Evolutionary conservation across 2,329 filamentous ascomycete genomes (phyloP), one percentile per base, ranked within the genome.

Genomic region (Dothistroma pini): DNA sequence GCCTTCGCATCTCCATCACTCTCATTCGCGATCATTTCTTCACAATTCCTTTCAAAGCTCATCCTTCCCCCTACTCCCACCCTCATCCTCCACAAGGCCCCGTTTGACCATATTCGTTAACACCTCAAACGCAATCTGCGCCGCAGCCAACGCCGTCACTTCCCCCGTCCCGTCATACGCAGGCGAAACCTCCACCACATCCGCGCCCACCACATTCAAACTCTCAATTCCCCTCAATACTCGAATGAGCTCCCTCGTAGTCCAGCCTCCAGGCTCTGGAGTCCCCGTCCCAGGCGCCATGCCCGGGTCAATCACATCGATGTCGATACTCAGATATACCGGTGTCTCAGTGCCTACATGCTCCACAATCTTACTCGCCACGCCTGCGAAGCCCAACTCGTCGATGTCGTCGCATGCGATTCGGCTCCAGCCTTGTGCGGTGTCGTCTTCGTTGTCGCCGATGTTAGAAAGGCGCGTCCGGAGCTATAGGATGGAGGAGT

Each of bases 371-470:
- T 79, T 78, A 21, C 85, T 78, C 16, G 93, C 83, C 62, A 96
- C 82, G 2, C 89, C 91, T 63, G 80, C 78, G 0, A 86, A 83
- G 31, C 92, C 91, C 10, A 95, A 76, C 31, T 93, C 90, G 74
- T 96, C 92, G 62, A 96, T 91, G 68, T 96, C 91, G 74, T 96
- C 91, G 10, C 89, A 85, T n/a, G 85, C 83, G 67, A 96, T 89
- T 14, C 90, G 86, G 61, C 89, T 76, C 84, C 92, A 96, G 63
- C 89, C 90, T 77, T 96, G 90, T 59, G 83, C 72, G 35, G 81
- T 76, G 44, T 86, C 85, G 69, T 96, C 90, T 67, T 89, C 86
- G 19, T 87, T 85, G 74, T 90, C 89, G 72, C 90, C 89, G 2
- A 77, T 79, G 69, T 83, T 88, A 0, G 84, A 86, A 5, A 96